These are phyloP conservation scores for Penicillium taxi DNA, from an alignment of 495 filamentous ascomycete genomes.

Conservation along the genomic window DNA sequence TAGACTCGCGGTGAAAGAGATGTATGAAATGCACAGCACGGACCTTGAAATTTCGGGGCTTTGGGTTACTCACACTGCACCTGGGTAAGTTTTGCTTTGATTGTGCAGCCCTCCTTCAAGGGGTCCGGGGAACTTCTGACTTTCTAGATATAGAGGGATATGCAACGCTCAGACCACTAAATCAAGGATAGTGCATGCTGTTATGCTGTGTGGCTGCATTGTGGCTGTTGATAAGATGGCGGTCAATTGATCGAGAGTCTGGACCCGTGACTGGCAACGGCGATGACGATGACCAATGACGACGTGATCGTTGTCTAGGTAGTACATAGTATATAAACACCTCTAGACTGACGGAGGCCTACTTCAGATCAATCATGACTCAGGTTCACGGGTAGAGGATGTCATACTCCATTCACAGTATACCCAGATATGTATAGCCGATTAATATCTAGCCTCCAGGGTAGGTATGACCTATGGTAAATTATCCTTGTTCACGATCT, in stretches of 20 bases:
- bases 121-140: conserved; percentile 6
- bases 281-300: neutral
- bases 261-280: neutral
- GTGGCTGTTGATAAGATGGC: neutral
- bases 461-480: neutral
- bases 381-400: neutral
- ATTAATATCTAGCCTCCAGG: too few species aligned
- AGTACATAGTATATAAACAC: neutral
- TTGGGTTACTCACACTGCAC: conserved; percentile 17
- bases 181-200: conserved; percentile 2
- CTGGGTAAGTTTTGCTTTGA: conserved; percentile 3
- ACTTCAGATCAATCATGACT: neutral
- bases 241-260: neutral
- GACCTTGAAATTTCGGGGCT: conserved; percentile 5
- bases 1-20: neutral
- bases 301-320: too few species aligned
- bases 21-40: conserved; percentile 2
- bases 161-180: neutral
- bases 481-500: conserved; percentile 10
- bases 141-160: conserved; percentile 4
- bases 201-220: neutral
- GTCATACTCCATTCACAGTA: too few species aligned
- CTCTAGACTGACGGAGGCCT: neutral
- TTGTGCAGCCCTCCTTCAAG: conserved; percentile 6
- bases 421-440: too few species aligned